A percentile compares a stretch with the other conserved stretches of the same genome.
Evolutionary conservation across 1,139 yeast genomes (phyloP).

Genomic region (Schwanniomyces etchellsii): DNA sequence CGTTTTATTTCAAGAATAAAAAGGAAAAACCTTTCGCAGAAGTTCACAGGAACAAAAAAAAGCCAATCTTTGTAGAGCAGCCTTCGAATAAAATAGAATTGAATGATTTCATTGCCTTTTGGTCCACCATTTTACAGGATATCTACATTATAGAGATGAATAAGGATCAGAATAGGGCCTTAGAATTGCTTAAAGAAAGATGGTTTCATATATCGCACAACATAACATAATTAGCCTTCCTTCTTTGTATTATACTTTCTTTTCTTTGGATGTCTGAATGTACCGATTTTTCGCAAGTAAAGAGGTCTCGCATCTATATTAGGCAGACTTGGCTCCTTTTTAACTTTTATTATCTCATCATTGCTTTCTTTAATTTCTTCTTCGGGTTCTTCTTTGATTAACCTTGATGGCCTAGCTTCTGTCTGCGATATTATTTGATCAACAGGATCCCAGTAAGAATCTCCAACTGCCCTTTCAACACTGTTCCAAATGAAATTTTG

Average conservation of each 20-base stretch:
- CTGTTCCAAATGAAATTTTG: no score
- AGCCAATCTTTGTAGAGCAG: constrained; percentile 14
- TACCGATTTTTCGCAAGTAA: neutral
- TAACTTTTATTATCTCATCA: neutral
- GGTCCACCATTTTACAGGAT: constrained; percentile 40
- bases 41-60: constrained; percentile 11
- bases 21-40: constrained; percentile 21
- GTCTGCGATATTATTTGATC: neutral
- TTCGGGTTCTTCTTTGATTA: neutral
- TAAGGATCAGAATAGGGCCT: constrained; percentile 30
- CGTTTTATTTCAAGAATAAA: constrained; percentile 31
- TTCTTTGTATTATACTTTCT: neutral
- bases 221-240: neutral
- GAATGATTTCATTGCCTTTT: constrained; percentile 39
- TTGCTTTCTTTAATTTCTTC: neutral
- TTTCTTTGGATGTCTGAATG: neutral
- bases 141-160: constrained; percentile 39
- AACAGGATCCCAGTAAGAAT: no score
- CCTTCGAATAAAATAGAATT: constrained; percentile 29
- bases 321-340: neutral
- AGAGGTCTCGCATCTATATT: no score
- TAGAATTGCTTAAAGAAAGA: constrained; percentile 28
- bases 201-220: constrained; percentile 29
- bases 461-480: no score
- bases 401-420: neutral